Conservation (phyloP, 2,329 filamentous ascomycete species). For the Nemania sp. region DNA sequence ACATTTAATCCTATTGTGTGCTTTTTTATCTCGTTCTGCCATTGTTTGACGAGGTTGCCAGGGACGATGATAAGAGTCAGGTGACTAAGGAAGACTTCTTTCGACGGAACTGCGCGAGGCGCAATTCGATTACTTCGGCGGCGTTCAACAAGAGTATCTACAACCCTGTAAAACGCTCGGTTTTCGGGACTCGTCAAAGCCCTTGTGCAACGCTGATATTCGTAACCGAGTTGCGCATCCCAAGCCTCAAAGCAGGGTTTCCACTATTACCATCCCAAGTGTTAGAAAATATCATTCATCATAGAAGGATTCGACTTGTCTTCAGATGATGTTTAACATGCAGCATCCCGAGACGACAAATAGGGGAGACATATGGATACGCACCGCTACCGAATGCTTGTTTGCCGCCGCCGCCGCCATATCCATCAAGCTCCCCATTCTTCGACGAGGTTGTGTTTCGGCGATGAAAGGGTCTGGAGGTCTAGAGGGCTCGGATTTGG, state of each 20-base stretch:
- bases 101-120: conserved; percentile 40
- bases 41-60: conserved; percentile 81
- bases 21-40: conserved; percentile 78
- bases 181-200: conserved; percentile 57
- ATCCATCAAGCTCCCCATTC: conserved; percentile 66
- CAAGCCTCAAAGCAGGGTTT: conserved; percentile 63
- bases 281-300: not conserved
- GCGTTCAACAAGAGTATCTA: conserved; percentile 47
- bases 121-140: conserved; percentile 47
- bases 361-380: not conserved
- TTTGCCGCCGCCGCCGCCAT: conserved; percentile 77
- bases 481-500: conserved; percentile 67
- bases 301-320: not conserved
- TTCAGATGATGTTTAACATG: no score
- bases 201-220: conserved; percentile 58
- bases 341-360: not conserved
- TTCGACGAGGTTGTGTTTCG: conserved; percentile 46
- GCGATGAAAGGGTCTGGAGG: conserved; percentile 64
- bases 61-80: conserved; percentile 81
- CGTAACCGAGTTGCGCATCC: conserved; percentile 49
- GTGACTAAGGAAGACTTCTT: conserved; percentile 65
- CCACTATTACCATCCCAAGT: conserved; percentile 50
- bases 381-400: conserved; percentile 62
- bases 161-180: conserved; percentile 61
- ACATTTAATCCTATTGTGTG: conserved; percentile 72